Evolutionary conservation across 73 alveolate genomes (phyloP).

Genomic region (Paraurostyla sp.): DNA sequence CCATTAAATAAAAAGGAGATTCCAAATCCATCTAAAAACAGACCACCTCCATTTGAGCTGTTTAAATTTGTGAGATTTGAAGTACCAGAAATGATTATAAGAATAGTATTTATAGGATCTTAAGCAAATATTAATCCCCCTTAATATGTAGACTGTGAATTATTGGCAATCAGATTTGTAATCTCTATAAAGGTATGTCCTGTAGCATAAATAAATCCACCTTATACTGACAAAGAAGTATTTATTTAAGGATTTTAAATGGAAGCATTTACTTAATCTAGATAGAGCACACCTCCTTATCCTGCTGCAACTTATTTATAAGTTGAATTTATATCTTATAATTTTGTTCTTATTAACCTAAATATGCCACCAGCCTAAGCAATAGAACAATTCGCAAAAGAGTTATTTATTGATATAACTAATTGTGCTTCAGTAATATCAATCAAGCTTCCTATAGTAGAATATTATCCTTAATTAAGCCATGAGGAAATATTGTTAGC

Average conservation of each 20-base stretch:
- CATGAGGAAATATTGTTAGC: too few species aligned
- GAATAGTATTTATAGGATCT: too few species aligned
- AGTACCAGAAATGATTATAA: too few species aligned
- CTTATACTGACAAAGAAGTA: background rate
- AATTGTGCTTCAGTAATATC: background rate
- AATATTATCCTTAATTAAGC: too few species aligned
- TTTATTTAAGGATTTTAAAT: background rate
- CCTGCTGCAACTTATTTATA: background rate
- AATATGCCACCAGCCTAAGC: background rate
- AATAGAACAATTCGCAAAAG: background rate
- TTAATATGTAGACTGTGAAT: background rate
- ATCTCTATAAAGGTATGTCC: background rate
- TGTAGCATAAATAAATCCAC: background rate
- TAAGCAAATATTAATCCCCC: background rate
- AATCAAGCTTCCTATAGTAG: background rate
- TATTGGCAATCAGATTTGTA: background rate
- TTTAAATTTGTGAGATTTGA: too few species aligned
- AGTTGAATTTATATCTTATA: background rate
- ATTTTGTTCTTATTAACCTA: background rate
- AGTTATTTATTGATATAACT: background rate
- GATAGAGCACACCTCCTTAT: background rate
- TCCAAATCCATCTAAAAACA: too few species aligned
- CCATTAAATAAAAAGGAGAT: too few species aligned
- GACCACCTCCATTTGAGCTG: too few species aligned
- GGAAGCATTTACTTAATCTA: background rate